Percentiles rank a stretch among this genome's conserved stretches.
Conservation (phyloP, 495 filamentous ascomycete genomes). For the Hypoxylon lienhwacheense region DNA sequence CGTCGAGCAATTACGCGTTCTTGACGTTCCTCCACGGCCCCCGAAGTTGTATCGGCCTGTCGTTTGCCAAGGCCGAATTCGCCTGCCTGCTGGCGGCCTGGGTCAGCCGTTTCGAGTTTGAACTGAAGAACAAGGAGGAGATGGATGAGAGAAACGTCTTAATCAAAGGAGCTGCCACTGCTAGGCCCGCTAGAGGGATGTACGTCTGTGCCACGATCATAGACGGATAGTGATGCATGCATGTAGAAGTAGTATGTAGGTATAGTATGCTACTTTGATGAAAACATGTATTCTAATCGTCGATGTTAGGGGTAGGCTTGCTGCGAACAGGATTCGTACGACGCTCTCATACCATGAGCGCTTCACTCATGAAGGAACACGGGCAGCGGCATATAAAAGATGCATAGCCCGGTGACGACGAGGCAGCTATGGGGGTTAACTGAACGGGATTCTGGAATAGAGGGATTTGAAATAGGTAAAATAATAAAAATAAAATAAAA, state of each 20-base stretch:
- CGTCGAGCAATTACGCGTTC: constrained; percentile 60
- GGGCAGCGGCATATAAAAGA: no score
- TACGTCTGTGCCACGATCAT: constrained; percentile 60
- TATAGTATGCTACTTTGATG: constrained; percentile 49
- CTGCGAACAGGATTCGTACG: no score
- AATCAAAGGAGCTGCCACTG: constrained; percentile 62
- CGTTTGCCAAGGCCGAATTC: constrained; percentile 83
- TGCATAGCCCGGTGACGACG: no score
- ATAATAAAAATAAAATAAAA: no score
- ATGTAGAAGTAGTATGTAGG: neutral
- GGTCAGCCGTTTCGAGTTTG: constrained; percentile 72
- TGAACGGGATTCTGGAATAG: no score
- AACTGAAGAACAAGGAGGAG: constrained; percentile 59
- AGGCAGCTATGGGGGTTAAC: no score
- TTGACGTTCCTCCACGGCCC: constrained; percentile 65
- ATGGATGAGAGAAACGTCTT: constrained; percentile 58
- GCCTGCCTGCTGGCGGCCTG: constrained; percentile 75
- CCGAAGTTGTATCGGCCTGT: constrained; percentile 63
- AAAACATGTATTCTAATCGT: no score
- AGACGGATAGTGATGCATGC: constrained; percentile 60
- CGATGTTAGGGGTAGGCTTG: no score
- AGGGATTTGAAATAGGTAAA: no score
- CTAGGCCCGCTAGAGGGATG: constrained; percentile 66
- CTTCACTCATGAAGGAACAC: no score
- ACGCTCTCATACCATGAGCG: no score